Evolutionary conservation across 2,329 filamentous ascomycete species (phyloP), one percentile per base, ranked within the genome.

Genomic region (Tolypocladium nubicola): DNA sequence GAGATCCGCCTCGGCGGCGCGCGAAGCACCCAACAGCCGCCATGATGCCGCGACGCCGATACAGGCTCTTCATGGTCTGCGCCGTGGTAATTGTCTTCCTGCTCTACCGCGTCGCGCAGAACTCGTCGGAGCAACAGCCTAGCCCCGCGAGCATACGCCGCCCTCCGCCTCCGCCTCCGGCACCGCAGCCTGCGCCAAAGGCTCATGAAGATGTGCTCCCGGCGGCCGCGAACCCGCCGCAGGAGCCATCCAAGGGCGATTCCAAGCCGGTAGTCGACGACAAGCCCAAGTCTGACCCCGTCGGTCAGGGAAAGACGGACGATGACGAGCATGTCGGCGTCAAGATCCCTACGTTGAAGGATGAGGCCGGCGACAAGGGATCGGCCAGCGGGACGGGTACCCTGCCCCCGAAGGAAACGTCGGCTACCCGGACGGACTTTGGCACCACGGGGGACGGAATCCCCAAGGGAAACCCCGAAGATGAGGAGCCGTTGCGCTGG

Each of bases 11-110:
- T 33, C 23, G 37, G 37, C 52, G n/a, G 39, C 38, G 39, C 39
- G 53, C 16, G 9, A 41, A 30, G 26, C 26, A 3, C 26, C 10
- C n/a, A 19, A 35, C 23, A 35, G 14, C 56, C 45, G 33, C 55
- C 62, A 70, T 65, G 64, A 84, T 87, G 79, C 70, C 81, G 58
- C 81, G 85, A 55, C 76, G 85, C 64, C 76, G 84, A 67, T 86
- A 86, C 65, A 80, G 85, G 59, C 74, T 84, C 58, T 84, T 86
- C 60, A 68, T 83, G 39, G 67, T 83, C 60, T 79, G 79, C 63
- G 78, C 83, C 56, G 70, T 80, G 60, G 67, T 85, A 57, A 69
- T 83, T 54, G 70, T 83, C 54, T 73, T 86, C 59, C 74, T 82
- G 55, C 70, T 83, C 55, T 80, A 80, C 65, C 79, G 78, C 59